These are phyloP conservation scores for Ganoderma sinense DNA, from an alignment of 1,284 basidiomycete species.

Conservation along the genomic window DNA sequence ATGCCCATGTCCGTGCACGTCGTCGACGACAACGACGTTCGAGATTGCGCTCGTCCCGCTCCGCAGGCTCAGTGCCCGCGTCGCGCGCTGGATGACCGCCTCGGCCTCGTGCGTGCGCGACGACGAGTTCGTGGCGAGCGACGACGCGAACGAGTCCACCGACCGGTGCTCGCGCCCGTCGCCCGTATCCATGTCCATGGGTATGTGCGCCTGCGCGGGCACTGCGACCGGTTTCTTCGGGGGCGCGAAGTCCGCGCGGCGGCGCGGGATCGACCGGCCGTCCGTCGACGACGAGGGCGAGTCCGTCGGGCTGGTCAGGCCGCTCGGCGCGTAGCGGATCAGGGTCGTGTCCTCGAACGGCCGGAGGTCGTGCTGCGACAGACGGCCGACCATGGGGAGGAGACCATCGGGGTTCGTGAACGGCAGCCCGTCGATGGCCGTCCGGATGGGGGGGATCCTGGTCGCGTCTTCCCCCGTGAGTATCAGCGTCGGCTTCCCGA, in stretches of 20 bases:
- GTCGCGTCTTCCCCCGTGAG: slow-evolving; percentile 33
- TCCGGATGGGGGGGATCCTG: slow-evolving; percentile 19
- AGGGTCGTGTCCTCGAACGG: slow-evolving; percentile 52
- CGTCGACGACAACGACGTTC: background rate
- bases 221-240: slow-evolving; percentile 43
- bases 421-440: slow-evolving; percentile 29
- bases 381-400: background rate
- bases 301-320: slow-evolving; percentile 40
- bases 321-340: slow-evolving; percentile 50
- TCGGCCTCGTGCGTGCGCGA: slow-evolving; percentile 49
- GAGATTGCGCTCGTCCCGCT: slow-evolving; percentile 50
- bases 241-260: slow-evolving; percentile 69
- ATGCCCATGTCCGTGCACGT: background rate
- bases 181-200: background rate
- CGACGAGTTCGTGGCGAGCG: slow-evolving; percentile 35
- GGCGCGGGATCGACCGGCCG: slow-evolving; percentile 67
- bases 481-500: slow-evolving; percentile 41
- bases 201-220: slow-evolving; percentile 27
- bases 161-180: slow-evolving; percentile 20
- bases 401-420: slow-evolving; percentile 18
- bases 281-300: slow-evolving; percentile 72
- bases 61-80: slow-evolving; percentile 55
- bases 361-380: slow-evolving; percentile 30
- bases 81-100: slow-evolving; percentile 55
- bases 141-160: slow-evolving; percentile 40